Percentiles rank a stretch among this genome's conserved stretches.
phyloP scores from a whole-genome alignment of 1,284 basidiomycete genomes.

The Pseudozyma thailandica region DNA sequence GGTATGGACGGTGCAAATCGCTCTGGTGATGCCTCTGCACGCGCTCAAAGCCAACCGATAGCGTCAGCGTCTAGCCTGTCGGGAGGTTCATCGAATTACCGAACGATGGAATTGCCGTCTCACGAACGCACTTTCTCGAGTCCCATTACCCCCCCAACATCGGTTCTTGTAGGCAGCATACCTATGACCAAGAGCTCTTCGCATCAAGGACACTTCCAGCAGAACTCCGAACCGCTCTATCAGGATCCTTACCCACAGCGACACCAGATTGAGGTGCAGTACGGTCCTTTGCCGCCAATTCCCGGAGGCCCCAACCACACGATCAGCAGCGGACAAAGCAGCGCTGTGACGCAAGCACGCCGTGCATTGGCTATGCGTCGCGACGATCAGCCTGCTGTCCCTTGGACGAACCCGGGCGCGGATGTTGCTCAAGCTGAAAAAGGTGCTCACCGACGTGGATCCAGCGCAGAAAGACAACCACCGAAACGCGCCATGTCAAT shows the following conservation, averaged over 20 bases:
- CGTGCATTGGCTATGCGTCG: constrained; percentile 37
- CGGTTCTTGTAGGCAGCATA: neutral
- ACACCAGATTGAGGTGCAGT: constrained; percentile 7
- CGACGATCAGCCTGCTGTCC: constrained; percentile 22
- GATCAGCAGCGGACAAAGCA: constrained; percentile 26
- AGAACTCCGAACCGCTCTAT: neutral
- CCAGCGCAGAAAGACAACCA: constrained; percentile 13
- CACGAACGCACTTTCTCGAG: constrained; percentile 30
- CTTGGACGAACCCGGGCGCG: constrained; percentile 42
- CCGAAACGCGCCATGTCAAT: constrained; percentile 42
- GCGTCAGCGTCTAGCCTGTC: neutral
- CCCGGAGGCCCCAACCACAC: constrained; percentile 8
- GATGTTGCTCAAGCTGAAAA: constrained; percentile 3
- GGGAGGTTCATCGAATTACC: neutral
- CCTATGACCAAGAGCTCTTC: constrained; percentile 28
- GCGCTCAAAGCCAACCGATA: constrained; percentile 12
- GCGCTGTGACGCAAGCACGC: constrained; percentile 33
- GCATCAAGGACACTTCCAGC: constrained; percentile 24
- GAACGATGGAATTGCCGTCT: neutral
- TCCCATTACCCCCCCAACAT: constrained; percentile 3
- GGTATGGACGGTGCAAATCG: neutral
- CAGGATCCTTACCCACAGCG: constrained; percentile 5
- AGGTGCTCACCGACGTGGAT: constrained; percentile 11
- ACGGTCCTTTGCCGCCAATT: constrained; percentile 9
- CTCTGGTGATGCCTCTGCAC: neutral